These are phyloP conservation scores for Claviceps purpurea DNA, from an alignment of 2,329 filamentous ascomycete species.

Conservation along the genomic window DNA sequence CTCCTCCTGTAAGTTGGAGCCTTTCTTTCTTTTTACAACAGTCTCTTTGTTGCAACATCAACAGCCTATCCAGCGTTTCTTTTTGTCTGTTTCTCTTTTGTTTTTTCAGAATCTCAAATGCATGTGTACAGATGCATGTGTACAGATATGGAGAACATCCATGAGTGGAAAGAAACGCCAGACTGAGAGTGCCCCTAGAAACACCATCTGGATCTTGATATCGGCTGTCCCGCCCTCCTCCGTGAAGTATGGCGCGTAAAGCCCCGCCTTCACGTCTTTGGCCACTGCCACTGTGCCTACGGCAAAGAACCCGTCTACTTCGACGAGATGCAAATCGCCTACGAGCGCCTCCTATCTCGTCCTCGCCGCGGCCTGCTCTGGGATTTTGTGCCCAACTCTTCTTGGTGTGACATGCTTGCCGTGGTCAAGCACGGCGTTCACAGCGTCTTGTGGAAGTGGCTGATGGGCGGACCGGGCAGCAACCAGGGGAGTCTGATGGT, in stretches of 20 bases:
- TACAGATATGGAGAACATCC: no score
- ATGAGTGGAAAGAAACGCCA: no score
- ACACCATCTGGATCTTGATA: constrained; percentile 53
- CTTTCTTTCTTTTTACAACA: no score
- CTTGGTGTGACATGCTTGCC: constrained; percentile 32
- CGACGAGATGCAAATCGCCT: constrained; percentile 58
- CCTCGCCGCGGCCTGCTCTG: constrained; percentile 28
- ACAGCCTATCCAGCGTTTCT: background rate
- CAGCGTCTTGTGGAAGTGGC: constrained; percentile 40
- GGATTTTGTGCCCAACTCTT: constrained; percentile 31
- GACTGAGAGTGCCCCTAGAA: constrained; percentile 24
- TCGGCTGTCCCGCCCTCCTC: constrained; percentile 60
- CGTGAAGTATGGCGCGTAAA: constrained; percentile 61
- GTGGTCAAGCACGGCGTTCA: constrained; percentile 32
- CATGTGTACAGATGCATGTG: no score
- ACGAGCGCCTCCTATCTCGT: constrained; percentile 49
- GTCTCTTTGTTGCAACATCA: background rate
- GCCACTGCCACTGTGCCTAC: constrained; percentile 67
- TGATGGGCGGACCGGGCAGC: constrained; percentile 39
- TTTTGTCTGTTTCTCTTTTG: background rate
- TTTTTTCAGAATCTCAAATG: background rate
- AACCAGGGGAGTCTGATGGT: constrained; percentile 39
- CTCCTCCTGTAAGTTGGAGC: constrained; percentile 44
- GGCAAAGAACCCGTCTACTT: constrained; percentile 60
- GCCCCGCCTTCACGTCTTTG: constrained; percentile 69